Conservation (phyloP, 116 monocot species). For the Dioscorea cayenensis region DNA sequence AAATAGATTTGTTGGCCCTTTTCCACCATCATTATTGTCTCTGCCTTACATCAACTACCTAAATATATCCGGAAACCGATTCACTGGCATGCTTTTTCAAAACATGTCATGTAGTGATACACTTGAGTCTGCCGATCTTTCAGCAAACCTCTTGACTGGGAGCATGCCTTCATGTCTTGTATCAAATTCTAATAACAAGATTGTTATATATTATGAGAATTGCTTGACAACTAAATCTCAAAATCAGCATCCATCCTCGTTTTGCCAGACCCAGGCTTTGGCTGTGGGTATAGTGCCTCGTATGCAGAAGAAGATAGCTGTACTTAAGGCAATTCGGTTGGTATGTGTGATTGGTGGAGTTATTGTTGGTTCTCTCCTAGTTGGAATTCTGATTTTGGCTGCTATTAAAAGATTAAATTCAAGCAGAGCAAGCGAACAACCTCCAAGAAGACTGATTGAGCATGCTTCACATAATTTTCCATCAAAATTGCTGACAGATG, state of each 20-base stretch:
- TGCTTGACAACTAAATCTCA: slow-evolving; percentile 43
- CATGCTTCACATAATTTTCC: slow-evolving; percentile 75
- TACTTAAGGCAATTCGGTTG: slow-evolving; percentile 23
- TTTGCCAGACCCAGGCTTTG: slow-evolving; percentile 73
- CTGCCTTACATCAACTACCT: slow-evolving; percentile 58
- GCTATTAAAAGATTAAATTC: slow-evolving; percentile 23
- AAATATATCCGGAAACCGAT: slow-evolving; percentile 64
- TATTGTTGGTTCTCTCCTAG: slow-evolving; percentile 21
- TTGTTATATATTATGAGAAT: slow-evolving; percentile 43
- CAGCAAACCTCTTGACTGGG: slow-evolving; percentile 72
- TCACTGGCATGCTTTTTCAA: slow-evolving; percentile 81
- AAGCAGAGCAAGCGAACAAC: slow-evolving; percentile 27
- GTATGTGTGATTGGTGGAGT: slow-evolving; percentile 25
- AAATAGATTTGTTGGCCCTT: slow-evolving; percentile 87
- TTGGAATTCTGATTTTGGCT: slow-evolving; percentile 32
- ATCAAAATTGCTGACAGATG: slow-evolving; percentile 75
- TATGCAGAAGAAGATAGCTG: slow-evolving; percentile 24
- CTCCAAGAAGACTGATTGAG: slow-evolving; percentile 61
- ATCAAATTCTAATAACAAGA: slow-evolving; percentile 17
- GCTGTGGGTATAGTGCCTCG: slow-evolving; percentile 67
- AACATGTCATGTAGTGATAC: slow-evolving; percentile 61
- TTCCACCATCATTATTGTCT: slow-evolving; percentile 47
- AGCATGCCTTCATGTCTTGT: slow-evolving; percentile 55
- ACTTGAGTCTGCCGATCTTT: slow-evolving; percentile 59
- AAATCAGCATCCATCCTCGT: slow-evolving; percentile 56